Conservation (phyloP, 805 yeast genomes). For the Clavispora fructus region DNA sequence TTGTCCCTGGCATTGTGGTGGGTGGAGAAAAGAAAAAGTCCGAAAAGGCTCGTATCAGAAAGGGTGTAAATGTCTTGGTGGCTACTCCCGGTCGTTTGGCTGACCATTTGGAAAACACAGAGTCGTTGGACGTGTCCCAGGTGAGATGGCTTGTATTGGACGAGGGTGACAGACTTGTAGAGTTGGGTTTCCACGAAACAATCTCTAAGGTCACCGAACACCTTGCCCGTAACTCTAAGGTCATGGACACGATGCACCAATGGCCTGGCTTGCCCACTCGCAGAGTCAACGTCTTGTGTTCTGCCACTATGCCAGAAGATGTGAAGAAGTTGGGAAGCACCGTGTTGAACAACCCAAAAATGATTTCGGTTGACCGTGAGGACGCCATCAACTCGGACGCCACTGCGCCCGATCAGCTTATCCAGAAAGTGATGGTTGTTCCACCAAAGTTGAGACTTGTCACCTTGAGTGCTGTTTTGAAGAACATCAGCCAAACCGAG, state of each 20-base stretch:
- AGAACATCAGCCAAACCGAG: slow-evolving; percentile 32
- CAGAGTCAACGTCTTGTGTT: slow-evolving; percentile 79
- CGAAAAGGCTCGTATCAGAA: slow-evolving; percentile 91
- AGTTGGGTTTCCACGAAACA: slow-evolving; percentile 93
- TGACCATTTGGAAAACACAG: slow-evolving; percentile 91
- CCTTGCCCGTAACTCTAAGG: slow-evolving; percentile 43
- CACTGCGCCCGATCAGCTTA: slow-evolving; percentile 84
- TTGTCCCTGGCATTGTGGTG: slow-evolving; percentile 93
- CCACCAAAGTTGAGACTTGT: slow-evolving; percentile 92
- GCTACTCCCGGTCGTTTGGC: slow-evolving; percentile 96
- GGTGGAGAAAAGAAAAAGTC: slow-evolving; percentile 98
- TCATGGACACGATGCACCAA: slow-evolving; percentile 28
- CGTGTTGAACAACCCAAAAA: slow-evolving; percentile 66
- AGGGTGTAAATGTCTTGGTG: slow-evolving; percentile 92
- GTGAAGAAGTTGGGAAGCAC: slow-evolving; percentile 79
- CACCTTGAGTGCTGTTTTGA: slow-evolving; percentile 63
- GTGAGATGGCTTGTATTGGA: slow-evolving; percentile 87
- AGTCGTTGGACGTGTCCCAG: slow-evolving; percentile 63
- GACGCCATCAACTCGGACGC: slow-evolving; percentile 12
- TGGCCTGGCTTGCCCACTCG: slow-evolving; percentile 60
- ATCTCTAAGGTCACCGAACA: slow-evolving; percentile 66
- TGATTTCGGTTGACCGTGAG: slow-evolving; percentile 44
- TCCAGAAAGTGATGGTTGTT: slow-evolving; percentile 74
- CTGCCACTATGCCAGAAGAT: slow-evolving; percentile 85
- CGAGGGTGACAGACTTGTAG: slow-evolving; percentile 96